Evolutionary conservation across 2,329 filamentous ascomycete genomes (phyloP).

Genomic region (Cladosporium cucumerinum): DNA sequence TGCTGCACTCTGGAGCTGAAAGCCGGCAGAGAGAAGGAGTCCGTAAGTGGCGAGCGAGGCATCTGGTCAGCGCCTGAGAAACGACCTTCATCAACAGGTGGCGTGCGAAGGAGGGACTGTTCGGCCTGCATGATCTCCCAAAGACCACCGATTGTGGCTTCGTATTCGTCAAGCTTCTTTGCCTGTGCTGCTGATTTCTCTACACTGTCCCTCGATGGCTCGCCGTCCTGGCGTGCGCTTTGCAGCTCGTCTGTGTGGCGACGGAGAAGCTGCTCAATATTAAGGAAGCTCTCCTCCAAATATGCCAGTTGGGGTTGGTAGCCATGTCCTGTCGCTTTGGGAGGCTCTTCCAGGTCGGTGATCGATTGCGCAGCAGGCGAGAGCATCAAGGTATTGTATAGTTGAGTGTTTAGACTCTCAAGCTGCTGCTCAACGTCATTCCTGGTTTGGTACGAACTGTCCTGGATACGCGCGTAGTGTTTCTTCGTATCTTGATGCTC

Average conservation of each 20-base stretch:
- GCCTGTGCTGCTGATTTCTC: slow-evolving; percentile 23
- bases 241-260: slow-evolving; percentile 31
- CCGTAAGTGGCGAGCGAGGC: slow-evolving; percentile 12
- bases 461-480: slow-evolving; percentile 27
- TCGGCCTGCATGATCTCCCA: slow-evolving; percentile 52
- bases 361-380: slow-evolving; percentile 51
- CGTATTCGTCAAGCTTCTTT: slow-evolving; percentile 54
- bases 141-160: slow-evolving; percentile 48
- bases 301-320: slow-evolving; percentile 67
- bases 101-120: slow-evolving; percentile 38
- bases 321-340: slow-evolving; percentile 54
- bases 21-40: slow-evolving; percentile 64
- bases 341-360: slow-evolving; percentile 55
- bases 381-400: slow-evolving; percentile 37
- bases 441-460: slow-evolving; percentile 23
- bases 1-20: slow-evolving; percentile 78
- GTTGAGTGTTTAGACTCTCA: slow-evolving; percentile 30
- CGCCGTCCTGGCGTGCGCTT: slow-evolving; percentile 24
- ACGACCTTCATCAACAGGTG: slow-evolving; percentile 15
- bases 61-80: slow-evolving; percentile 28
- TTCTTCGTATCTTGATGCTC: slow-evolving; percentile 27
- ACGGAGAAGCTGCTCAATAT: slow-evolving; percentile 32
- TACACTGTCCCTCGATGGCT: slow-evolving; percentile 18
- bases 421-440: slow-evolving; percentile 34
- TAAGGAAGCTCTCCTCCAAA: slow-evolving; percentile 58